Percentiles rank a stretch among this genome's conserved stretches.
These are phyloP conservation scores for Thraustochytrium sp. DNA, from an alignment of 352 stramenopile genomes.

Conservation along the genomic window DNA sequence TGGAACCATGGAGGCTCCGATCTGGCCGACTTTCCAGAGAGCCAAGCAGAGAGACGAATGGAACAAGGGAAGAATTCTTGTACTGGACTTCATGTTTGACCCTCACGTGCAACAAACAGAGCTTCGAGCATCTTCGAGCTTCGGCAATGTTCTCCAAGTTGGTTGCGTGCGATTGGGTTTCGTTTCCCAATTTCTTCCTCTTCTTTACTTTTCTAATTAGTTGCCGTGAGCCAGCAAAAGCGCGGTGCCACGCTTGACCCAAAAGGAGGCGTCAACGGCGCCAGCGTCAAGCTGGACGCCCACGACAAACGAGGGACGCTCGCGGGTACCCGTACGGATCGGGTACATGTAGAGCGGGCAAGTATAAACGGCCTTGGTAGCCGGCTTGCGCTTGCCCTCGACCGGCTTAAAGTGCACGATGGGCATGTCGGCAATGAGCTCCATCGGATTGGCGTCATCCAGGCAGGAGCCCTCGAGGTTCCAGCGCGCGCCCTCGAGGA, in stretches of 20 bases:
- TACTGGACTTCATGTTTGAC: not conserved
- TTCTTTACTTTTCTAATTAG: conserved; percentile 37
- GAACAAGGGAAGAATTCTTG: not conserved
- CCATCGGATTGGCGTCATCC: conserved; percentile 79
- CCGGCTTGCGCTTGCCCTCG: conserved; percentile 84
- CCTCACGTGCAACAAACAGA: not conserved
- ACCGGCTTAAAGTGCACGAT: conserved; percentile 91
- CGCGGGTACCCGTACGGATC: conserved; percentile 84
- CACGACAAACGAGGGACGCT: conserved; percentile 89
- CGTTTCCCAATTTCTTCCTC: no score
- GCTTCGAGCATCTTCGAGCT: no score
- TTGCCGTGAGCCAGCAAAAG: conserved; percentile 71
- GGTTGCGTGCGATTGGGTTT: no score
- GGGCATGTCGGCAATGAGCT: conserved; percentile 78
- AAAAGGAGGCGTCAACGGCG: conserved; percentile 69
- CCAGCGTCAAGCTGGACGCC: conserved; percentile 83
- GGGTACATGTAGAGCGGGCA: conserved; percentile 93
- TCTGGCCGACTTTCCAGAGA: not conserved
- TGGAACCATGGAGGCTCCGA: not conserved
- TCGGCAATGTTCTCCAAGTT: not conserved
- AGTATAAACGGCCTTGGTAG: conserved; percentile 78
- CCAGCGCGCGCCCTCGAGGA: conserved; percentile 83
- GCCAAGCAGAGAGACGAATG: not conserved
- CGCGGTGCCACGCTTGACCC: conserved; percentile 83
- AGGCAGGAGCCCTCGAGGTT: conserved; percentile 81